Evolutionary conservation across 1,284 basidiomycete species (phyloP).

Genomic region (Cryptococcus wingfieldii): DNA sequence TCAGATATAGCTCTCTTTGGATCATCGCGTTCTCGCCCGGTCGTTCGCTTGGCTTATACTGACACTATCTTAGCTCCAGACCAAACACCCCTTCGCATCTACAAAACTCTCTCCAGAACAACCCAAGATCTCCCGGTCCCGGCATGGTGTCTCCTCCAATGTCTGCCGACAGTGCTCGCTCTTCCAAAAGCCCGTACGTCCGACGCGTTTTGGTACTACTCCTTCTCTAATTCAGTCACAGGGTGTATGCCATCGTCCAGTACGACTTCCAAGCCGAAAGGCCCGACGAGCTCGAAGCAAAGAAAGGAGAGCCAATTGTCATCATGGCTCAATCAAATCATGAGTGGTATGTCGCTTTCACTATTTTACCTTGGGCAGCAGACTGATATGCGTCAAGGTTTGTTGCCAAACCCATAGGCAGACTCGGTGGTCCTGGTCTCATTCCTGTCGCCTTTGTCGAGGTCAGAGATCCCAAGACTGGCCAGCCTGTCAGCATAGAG

Average conservation of each 20-base stretch:
- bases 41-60: neutral
- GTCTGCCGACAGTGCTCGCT: slow-evolving; percentile 5
- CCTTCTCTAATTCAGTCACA: slow-evolving; percentile 6
- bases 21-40: too few species aligned
- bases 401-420: slow-evolving; percentile 82
- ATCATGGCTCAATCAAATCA: slow-evolving; percentile 52
- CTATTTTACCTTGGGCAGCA: neutral
- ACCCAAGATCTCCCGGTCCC: slow-evolving; percentile 12
- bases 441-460: slow-evolving; percentile 97
- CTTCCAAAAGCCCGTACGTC: slow-evolving; percentile 25
- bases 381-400: slow-evolving; percentile 49
- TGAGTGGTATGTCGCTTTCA: slow-evolving; percentile 45
- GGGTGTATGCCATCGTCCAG: slow-evolving; percentile 81
- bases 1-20: too few species aligned
- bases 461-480: slow-evolving; percentile 86
- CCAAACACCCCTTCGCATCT: slow-evolving; percentile 20
- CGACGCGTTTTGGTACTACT: neutral
- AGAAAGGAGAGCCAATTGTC: slow-evolving; percentile 90
- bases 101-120: slow-evolving; percentile 5
- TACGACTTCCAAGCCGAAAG: slow-evolving; percentile 95
- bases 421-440: slow-evolving; percentile 88
- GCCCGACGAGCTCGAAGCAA: slow-evolving; percentile 92
- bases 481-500: slow-evolving; percentile 64
- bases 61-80: neutral
- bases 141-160: slow-evolving; percentile 18